A percentile compares a stretch with the other conserved stretches of the same genome.
Evolutionary conservation across 73 alveolate genomes (phyloP).

Genomic region (Breviolum minutum): DNA sequence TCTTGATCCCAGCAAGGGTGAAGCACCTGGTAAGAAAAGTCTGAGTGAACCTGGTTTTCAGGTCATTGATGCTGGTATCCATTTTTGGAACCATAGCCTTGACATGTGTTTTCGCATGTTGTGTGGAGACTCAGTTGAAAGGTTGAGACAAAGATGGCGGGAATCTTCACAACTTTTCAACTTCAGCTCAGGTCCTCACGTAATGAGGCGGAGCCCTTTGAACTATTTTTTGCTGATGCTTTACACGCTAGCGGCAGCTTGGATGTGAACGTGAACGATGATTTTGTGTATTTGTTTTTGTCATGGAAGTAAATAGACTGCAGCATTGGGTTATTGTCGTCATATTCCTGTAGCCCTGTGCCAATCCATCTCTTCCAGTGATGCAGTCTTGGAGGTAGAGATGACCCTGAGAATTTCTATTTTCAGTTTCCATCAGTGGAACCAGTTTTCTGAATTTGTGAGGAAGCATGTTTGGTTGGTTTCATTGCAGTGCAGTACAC

Average conservation of each 20-base stretch:
- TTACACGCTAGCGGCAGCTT: conserved; percentile 24
- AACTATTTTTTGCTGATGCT: conserved; percentile 33
- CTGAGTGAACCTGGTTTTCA: not conserved
- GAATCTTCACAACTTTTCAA: not conserved
- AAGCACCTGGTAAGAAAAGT: not conserved
- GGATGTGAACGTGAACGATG: not conserved
- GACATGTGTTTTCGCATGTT: conserved; percentile 37
- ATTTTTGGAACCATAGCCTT: conserved; percentile 2
- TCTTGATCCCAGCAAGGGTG: not conserved
- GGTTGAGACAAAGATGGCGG: not conserved
- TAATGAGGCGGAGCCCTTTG: conserved; percentile 32
- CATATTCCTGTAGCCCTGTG: too few relatives aligned
- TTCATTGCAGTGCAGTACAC: conserved; percentile 64
- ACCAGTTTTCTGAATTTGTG: too few relatives aligned
- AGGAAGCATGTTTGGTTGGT: conserved; percentile 72
- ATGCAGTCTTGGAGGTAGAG: too few relatives aligned
- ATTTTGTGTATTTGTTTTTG: not conserved
- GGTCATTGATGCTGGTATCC: conserved; percentile 61
- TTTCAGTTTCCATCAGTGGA: too few relatives aligned
- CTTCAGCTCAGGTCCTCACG: not conserved
- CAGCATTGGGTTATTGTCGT: too few relatives aligned
- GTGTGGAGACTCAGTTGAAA: not conserved
- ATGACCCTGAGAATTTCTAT: too few relatives aligned
- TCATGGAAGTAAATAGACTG: too few relatives aligned
- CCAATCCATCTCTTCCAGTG: too few relatives aligned